These are phyloP conservation scores for Apodospora peruviana DNA, from an alignment of 495 filamentous ascomycete species.

Conservation along the genomic window DNA sequence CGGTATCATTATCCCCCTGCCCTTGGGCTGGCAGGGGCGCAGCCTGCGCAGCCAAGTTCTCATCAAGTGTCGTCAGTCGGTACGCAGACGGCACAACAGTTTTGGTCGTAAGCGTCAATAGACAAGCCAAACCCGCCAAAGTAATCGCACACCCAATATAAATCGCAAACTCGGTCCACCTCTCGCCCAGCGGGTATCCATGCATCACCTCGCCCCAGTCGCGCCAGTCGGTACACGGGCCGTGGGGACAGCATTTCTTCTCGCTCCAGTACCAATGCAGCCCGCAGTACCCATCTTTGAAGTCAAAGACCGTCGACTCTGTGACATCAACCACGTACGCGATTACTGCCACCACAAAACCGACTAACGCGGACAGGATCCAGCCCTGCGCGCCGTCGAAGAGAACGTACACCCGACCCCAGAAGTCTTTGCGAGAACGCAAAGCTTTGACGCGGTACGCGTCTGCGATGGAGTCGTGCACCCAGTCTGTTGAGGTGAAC, in stretches of 20 bases:
- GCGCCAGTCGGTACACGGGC: conserved; percentile 64
- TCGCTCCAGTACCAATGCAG: conserved; percentile 65
- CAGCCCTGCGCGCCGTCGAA: conserved; percentile 92
- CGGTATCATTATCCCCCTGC: conserved; percentile 33
- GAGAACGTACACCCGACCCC: conserved; percentile 67
- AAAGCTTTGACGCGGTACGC: conserved; percentile 81
- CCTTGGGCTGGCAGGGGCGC: conserved; percentile 22
- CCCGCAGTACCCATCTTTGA: conserved; percentile 84
- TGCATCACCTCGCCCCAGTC: conserved; percentile 68
- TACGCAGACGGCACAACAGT: conserved; percentile 87
- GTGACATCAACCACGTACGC: conserved; percentile 88
- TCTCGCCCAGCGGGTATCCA: conserved; percentile 44
- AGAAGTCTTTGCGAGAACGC: conserved; percentile 73
- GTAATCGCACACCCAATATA: conserved; percentile 66
- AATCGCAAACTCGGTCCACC: conserved; percentile 67
- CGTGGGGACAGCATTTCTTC: conserved; percentile 70
- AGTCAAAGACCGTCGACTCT: conserved; percentile 79
- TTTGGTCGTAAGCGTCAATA: conserved; percentile 79
- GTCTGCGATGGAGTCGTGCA: conserved; percentile 95
- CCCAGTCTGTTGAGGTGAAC: conserved; percentile 98
- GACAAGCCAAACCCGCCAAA: conserved; percentile 71
- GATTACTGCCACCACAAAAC: conserved; percentile 75
- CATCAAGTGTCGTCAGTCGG: conserved; percentile 80
- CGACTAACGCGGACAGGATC: conserved; percentile 88
- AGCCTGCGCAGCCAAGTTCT: conserved; percentile 53